Evolutionary conservation across 768 basidiomycete genomes (phyloP), one percentile per base, ranked within the genome.

Genomic region (Termitomyces sp.): DNA sequence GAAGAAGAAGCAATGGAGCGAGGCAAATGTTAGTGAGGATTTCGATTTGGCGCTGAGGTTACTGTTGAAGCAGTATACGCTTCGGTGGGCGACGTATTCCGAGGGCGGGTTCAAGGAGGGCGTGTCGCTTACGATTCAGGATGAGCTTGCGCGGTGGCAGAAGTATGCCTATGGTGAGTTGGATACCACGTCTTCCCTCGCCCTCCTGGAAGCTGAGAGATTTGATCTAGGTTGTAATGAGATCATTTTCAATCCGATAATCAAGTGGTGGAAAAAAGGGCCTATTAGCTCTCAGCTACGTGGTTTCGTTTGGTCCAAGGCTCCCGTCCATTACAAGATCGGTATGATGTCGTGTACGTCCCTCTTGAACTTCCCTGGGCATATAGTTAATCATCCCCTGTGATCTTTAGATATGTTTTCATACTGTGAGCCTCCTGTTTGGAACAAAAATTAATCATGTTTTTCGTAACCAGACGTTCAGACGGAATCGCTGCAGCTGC

Each of bases 61-160:
- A 34, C 76, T 92, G 66, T 75, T 88, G 55, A 78, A 83, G 55
- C 88, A 86, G 3, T 91, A 90, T 67, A 86, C 83, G 57, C 78
- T 91, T 61, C 80, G 88, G 13, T 88, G 89, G 92, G 89, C 92
- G 36, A 90, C 90, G 1, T 95, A 95, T 71, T 87, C 84, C 1
- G 78, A 89, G 36, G 86, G 91, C 37, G 89, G 85, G 7, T 95
- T 95, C 73, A 89, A 95, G 75, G 93, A 95, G 67, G 93, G 93
- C 57, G 93, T 95, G 22, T 87, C 85, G 5, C 74, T 95, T 50
- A 93, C 92, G 0, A 83, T 87, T 58, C 91, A 92, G 30, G 93
- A 96, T 70, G 94, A 96, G 70, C 71, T 96, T 20, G 92, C 92
- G 49, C 73, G 94, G 11, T 95, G 94, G 94, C 91, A 95, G 64